A percentile compares a stretch with the other conserved stretches of the same genome.
Conservation (phyloP, 2,329 filamentous ascomycete genomes). For the Botrytis elliptica region DNA sequence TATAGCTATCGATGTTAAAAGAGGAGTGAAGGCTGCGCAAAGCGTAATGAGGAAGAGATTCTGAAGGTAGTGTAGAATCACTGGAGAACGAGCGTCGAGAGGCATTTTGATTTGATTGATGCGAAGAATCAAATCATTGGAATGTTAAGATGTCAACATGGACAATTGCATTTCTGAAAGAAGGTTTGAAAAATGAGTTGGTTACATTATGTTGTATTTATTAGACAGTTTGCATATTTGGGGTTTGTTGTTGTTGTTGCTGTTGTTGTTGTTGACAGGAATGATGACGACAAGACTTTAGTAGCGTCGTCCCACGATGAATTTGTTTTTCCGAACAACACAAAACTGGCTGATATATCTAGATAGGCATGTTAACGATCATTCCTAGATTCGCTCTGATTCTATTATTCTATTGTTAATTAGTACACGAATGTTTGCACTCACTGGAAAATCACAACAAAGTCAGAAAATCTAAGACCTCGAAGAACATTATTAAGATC, state of each 20-base stretch:
- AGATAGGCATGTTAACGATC: background rate
- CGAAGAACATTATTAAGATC: too few species aligned
- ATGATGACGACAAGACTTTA: conserved; percentile 5
- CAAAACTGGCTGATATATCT: background rate
- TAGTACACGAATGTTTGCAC: background rate
- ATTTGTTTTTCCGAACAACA: background rate
- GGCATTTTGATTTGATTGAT: conserved; percentile 13
- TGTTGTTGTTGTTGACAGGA: background rate
- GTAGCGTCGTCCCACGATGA: conserved; percentile 1
- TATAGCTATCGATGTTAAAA: conserved; percentile 30
- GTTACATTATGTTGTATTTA: background rate
- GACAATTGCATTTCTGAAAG: background rate
- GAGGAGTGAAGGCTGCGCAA: conserved; percentile 27
- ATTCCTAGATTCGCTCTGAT: background rate
- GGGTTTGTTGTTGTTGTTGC: background rate
- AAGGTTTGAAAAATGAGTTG: background rate
- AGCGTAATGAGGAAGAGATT: conserved; percentile 47
- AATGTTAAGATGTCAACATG: background rate
- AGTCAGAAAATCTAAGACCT: too few species aligned
- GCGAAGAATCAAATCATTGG: background rate
- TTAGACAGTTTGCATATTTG: background rate
- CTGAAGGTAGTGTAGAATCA: conserved; percentile 45
- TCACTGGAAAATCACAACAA: background rate
- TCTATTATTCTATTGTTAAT: background rate
- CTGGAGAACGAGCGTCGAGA: conserved; percentile 24